Base-by-base conservation (phyloP, 139 green algal species). In the Trebouxia sp. region DNA sequence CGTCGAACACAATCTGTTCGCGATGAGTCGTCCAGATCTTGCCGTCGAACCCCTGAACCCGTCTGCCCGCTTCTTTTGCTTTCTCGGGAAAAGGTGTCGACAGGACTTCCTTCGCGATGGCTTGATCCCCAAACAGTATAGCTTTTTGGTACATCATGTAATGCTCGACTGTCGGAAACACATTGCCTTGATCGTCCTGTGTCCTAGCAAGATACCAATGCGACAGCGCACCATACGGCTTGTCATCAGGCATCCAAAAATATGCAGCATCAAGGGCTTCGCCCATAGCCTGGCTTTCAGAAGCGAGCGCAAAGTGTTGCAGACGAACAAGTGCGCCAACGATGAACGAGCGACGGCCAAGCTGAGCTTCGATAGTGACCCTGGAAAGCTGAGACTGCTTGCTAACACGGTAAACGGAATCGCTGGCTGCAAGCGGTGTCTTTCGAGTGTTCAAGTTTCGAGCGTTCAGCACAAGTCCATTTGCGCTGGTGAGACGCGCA, bases 81-180 rank as follows among this genome's bases (percentile, higher is more conserved):
- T 72, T 35, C 14, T 10, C 35, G 14, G 62, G 62, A 45, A 35
- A 30, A 11, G 9, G 35, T 24, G 43, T 30, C 3, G 62, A 43
- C 62, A 72, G 20, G 14, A 72, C 43, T 6, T 70, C 62, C 10
- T 42, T 42, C 32, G 62, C 62, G 28, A 72, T n/a, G 9, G 10
- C 12, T 26, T 72, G 6, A 35, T 72, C 62, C 11, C 62, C 62
- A 45, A 72, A 72, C 32, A 72, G 32, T 5, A 72, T 12, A 15
- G 62, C 62, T 45, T 72, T 72, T 15, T 72, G 62, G 35, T 72
- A 72, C 62, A 72, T 72, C 62, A 72, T 72, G 62, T 72, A 72
- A 8, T 72, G 62, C 20, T 72, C 62, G 6, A 72, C 20, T 15
- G 62, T 72, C 28, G 62, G 35, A 43, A 28, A 72, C 20, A n/a